Base-by-base conservation (phyloP, 1,284 basidiomycete genomes). In the Fistulinella cinereoalba region DNA sequence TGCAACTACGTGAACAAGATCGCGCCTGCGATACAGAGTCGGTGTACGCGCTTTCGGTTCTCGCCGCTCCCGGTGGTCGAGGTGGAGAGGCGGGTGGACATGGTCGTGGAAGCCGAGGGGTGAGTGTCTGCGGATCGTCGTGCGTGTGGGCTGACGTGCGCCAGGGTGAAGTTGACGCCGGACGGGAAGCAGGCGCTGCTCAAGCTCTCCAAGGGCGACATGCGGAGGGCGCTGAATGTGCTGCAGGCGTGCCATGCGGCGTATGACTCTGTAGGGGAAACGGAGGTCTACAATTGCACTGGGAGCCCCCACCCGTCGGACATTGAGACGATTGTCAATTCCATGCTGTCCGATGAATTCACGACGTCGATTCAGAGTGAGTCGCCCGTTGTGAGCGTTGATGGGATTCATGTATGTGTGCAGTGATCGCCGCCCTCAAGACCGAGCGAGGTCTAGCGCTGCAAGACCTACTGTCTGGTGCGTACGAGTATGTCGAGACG, bases 1-100 rank as follows among this genome's bases (percentile, higher is more conserved):
- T 98, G 97, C 80, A 99, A 99, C 71, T 99, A 99, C 60, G 97
- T 99, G 67, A 99, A 99, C 81, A 98, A 98, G 71, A 99, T 99
- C 65, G 88, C 90, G 6, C 97, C 97, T 4, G 97, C 97, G 19
- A 97, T 99, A 52, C 97, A 99, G 71, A 97, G 93, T 65, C 88
- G 97, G 41, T 99, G 97, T 71, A 99, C 97, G 3, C 80, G 96
- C 29, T 99, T 99, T 73, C 79, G 94, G 40, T 99, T 99, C 72
- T 94, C 92, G n/a, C 97, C 97, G 1, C 71, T 99, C 25, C 92
- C 94, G 2, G 84, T 88, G 18, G 60, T 67, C 7, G 92, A 99
- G 66, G 89, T 99, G 3, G 86, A 95, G 71, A 87, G 83, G 64
- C 75, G 93, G 44, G 66, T 99, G 36, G 72, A 85, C 43, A 76